A percentile compares a stretch with the other conserved stretches of the same genome.
These are phyloP conservation scores for Rhizoclosmatium globosum DNA, from an alignment of 192 early-diverging fungal species.

Conservation along the genomic window DNA sequence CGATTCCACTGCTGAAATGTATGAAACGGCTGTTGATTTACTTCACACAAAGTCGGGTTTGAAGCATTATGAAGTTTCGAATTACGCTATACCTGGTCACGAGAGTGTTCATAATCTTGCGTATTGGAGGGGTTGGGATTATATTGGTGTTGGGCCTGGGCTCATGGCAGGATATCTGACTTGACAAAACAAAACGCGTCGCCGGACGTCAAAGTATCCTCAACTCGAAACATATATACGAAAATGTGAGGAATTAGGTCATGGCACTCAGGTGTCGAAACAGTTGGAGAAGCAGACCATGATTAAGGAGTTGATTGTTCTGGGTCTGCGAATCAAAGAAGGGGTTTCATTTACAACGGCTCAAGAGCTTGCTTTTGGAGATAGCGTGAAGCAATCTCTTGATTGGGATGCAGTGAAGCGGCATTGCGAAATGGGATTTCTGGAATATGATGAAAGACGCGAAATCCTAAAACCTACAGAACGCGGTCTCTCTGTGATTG, in stretches of 20 bases:
- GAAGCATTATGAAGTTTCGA: conserved; percentile 64
- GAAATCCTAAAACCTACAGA: not conserved
- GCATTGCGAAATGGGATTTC: conserved; percentile 2
- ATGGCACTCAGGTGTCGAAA: not conserved
- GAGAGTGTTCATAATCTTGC: conserved; percentile 57
- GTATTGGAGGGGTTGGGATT: conserved; percentile 63
- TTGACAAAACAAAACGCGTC: not conserved
- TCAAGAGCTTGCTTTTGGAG: not conserved
- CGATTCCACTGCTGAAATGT: conserved; percentile 16
- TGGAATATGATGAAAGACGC: not conserved
- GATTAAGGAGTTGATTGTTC: conserved; percentile 48
- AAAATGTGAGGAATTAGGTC: not conserved
- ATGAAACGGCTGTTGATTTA: conserved; percentile 6
- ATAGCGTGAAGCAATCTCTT: not conserved
- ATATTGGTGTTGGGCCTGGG: conserved; percentile 67
- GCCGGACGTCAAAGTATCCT: not conserved
- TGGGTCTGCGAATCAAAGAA: conserved; percentile 57
- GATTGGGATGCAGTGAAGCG: conserved; percentile 11
- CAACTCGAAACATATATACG: not conserved
- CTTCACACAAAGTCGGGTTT: conserved; percentile 45
- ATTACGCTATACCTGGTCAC: conserved; percentile 36
- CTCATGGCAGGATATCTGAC: conserved; percentile 55
- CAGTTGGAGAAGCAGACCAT: not conserved
- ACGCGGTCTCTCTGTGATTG: not conserved
- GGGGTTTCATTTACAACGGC: conserved; percentile 28